Conservation (phyloP, 208 protist species). For the Acanthamoeba lenticulata region DNA sequence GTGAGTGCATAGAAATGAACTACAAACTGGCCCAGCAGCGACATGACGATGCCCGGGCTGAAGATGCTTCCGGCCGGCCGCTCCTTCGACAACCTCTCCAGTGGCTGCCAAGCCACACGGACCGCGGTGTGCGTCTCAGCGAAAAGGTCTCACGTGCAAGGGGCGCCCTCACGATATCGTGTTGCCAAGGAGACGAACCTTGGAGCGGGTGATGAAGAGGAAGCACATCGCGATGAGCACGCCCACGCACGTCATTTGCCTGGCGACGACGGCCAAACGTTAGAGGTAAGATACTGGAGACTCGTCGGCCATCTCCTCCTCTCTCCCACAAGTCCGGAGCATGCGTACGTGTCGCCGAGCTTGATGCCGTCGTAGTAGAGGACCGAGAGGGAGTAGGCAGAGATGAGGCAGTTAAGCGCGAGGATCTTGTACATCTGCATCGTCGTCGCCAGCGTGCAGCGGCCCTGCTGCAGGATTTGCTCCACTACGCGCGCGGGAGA, state of each 20-base stretch:
- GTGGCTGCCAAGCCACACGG: slow-evolving; percentile 83
- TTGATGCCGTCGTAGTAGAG: slow-evolving; percentile 98
- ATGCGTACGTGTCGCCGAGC: slow-evolving; percentile 91
- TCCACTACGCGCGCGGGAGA: slow-evolving; percentile 75
- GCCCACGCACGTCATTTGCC: slow-evolving; percentile 95
- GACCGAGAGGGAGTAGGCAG: slow-evolving; percentile 96
- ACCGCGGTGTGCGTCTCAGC: too few relatives aligned
- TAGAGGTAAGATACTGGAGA: too few relatives aligned
- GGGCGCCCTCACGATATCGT: too few relatives aligned
- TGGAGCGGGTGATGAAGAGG: slow-evolving; percentile 97
- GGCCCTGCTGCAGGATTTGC: slow-evolving; percentile 96
- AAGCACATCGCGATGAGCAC: slow-evolving; percentile 97
- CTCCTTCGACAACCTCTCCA: slow-evolving; percentile 91
- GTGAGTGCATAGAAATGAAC: slow-evolving; percentile 95
- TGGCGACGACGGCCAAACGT: background rate
- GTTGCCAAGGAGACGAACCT: slow-evolving; percentile 67
- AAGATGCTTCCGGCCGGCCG: slow-evolving; percentile 94
- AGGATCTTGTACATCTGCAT: slow-evolving; percentile 99
- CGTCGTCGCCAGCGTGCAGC: slow-evolving; percentile 98
- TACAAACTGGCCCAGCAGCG: slow-evolving; percentile 95
- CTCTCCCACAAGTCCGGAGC: too few relatives aligned
- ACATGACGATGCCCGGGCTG: slow-evolving; percentile 93
- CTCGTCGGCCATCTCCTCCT: background rate
- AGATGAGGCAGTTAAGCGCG: slow-evolving; percentile 97
- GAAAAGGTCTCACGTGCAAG: too few relatives aligned